Percentiles rank a stretch among this genome's conserved stretches.
These are phyloP conservation scores for Wickerhamiella azyma DNA, from an alignment of 805 yeast genomes.

Conservation along the genomic window DNA sequence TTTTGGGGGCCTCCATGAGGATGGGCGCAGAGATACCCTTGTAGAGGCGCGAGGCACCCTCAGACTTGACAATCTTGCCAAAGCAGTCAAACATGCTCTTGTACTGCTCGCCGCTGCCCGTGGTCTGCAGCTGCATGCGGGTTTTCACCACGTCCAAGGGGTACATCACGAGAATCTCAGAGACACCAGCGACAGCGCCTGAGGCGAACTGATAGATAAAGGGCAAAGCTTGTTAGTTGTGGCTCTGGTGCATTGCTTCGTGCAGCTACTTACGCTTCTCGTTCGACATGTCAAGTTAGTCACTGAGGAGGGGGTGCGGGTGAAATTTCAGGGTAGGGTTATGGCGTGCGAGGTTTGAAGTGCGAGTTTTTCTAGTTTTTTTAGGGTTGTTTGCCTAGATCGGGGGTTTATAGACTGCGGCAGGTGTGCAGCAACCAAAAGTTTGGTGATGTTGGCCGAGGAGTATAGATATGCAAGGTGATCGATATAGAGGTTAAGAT, in stretches of 20 bases:
- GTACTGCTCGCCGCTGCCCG: constrained; percentile 39
- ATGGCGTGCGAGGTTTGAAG: too few relatives aligned
- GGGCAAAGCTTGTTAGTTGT: constrained; percentile 46
- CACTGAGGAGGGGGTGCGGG: background rate
- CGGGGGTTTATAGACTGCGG: too few relatives aligned
- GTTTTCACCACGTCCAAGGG: constrained; percentile 97
- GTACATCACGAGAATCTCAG: constrained; percentile 89
- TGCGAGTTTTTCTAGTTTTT: too few relatives aligned
- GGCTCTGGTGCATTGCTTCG: constrained; percentile 24
- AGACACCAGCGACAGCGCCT: constrained; percentile 95
- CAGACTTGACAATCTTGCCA: constrained; percentile 67
- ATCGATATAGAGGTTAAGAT: too few relatives aligned
- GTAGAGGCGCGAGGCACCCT: constrained; percentile 73
- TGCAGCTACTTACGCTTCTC: constrained; percentile 12
- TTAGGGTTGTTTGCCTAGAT: too few relatives aligned
- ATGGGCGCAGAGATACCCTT: constrained; percentile 94
- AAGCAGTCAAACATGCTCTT: constrained; percentile 76
- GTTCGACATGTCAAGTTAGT: constrained; percentile 6
- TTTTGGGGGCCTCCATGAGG: constrained; percentile 97
- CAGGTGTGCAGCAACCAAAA: too few relatives aligned
- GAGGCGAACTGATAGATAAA: constrained; percentile 80
- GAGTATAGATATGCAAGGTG: too few relatives aligned
- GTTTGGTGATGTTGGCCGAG: too few relatives aligned
- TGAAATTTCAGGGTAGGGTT: background rate
- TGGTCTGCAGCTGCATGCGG: constrained; percentile 77